Evolutionary conservation across 2,329 filamentous ascomycete species (phyloP), one percentile per base, ranked within the genome.

Genomic region (Chaetomiaceae sp.): DNA sequence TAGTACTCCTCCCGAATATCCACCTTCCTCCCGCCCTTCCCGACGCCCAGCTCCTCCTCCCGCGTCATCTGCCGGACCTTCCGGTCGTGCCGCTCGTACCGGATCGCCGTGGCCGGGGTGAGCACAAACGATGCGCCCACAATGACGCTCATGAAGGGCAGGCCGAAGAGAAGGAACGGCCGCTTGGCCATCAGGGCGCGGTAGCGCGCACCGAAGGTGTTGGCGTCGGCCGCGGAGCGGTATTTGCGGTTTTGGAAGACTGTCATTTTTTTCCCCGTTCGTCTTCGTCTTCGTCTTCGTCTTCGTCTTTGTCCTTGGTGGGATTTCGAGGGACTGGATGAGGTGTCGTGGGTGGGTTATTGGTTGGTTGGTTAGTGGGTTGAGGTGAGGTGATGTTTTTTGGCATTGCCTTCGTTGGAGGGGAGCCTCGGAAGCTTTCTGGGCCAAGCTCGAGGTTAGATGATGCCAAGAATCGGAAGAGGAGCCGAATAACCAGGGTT

Each of bases 71-170:
- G 87, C 64, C 87, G 81, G 55, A 96, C 89, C 73, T 89, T 92
- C 58, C 90, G 83, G 68, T 99, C 94, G 66, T 96, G 85, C 58
- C 88, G 84, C 73, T 99, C 94, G 72, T 97, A 99, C 54, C 95
- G 82, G 44, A 99, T 77, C 13, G 95, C 94, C 20, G 95, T 92
- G 5, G 92, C 94, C 1, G 92, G 94, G 0, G 94, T 97, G 44
- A 99, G 80, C 63, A 95, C 87, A 71, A 99, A 99, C 3, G 89
- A 95, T 0, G 90, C 92, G 1, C 86, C 89, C 23, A 99, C 82
- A 66, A 99, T 96, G 54, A 95, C 85, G 52, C 82, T 75, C 61
- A 99, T 81, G 71, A 99, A 99, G 0, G 94, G 95, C 4, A 99
- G 78, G 2, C 95, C 95, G 68, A 99, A 99, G 58, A 96, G 82